These are phyloP conservation scores for Rubroboletus satanas DNA, from an alignment of 768 basidiomycete species.

Conservation along the genomic window DNA sequence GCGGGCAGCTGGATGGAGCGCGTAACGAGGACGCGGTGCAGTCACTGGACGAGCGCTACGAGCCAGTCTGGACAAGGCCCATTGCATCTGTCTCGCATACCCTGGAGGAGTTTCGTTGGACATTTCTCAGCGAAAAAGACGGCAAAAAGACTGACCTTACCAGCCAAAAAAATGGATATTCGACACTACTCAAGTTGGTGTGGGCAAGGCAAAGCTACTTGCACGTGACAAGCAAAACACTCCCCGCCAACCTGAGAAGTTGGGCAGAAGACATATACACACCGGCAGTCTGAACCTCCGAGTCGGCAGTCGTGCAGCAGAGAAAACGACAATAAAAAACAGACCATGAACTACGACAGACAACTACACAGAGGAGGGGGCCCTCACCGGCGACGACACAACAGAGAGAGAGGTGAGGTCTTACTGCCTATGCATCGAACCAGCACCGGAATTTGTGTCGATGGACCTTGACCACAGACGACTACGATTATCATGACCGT, in stretches of 20 bases:
- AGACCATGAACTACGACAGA: slow-evolving; percentile 57
- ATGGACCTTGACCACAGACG: slow-evolving; percentile 41
- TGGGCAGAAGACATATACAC: neutral
- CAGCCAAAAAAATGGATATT: neutral
- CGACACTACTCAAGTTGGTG: neutral
- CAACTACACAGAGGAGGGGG: slow-evolving; percentile 42
- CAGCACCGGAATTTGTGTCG: neutral
- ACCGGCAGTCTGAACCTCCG: neutral
- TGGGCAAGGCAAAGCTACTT: neutral
- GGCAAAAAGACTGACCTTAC: slow-evolving; percentile 15
- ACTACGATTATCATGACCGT: slow-evolving; percentile 57
- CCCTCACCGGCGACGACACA: slow-evolving; percentile 43
- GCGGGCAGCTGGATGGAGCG: neutral
- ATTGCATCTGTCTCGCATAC: slow-evolving; percentile 72
- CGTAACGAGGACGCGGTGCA: neutral
- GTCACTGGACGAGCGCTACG: slow-evolving; percentile 31
- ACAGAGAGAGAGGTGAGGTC: slow-evolving; percentile 49
- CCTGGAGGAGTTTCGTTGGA: slow-evolving; percentile 26
- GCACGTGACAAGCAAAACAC: slow-evolving; percentile 23
- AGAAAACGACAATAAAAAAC: slow-evolving; percentile 6
- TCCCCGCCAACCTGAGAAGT: neutral
- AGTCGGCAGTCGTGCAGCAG: neutral
- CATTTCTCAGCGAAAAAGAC: neutral
- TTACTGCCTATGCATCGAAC: neutral
- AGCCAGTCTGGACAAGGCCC: slow-evolving; percentile 54